Evolutionary conservation across 441 rosid species (phyloP), one percentile per base, ranked within the genome.

Genomic region (Erodium texanum): DNA sequence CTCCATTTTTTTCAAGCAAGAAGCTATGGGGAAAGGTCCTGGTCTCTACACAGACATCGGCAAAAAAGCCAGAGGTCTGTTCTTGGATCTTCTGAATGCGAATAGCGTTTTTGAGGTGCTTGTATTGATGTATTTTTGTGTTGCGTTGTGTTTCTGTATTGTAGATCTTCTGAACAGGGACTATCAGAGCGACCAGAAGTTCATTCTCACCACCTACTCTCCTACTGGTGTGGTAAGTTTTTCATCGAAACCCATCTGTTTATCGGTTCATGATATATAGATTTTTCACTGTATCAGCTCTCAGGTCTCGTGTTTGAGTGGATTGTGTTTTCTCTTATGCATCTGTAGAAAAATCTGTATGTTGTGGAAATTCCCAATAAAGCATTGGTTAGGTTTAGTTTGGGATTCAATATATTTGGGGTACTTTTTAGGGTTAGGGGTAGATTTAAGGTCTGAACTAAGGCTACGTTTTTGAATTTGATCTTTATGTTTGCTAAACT

Each of bases 101-200:
- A n/a, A n/a, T n/a, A n/a, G n/a, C n/a, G n/a, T n/a, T n/a, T n/a
- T n/a, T n/a, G n/a, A n/a, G 64, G 22, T 12, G 29, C 52, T 36
- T 45, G 36, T 10, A 29, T 62, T 74, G 62, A 54, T 16, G 52
- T 19, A 64, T 34, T 66, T 14, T 52, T n/a, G 43, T 48, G 48
- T 56, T 56, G 62, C 41, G 54, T 27, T 0, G 54, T 29, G 24
- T 41, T 41, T 15, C 14, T 70, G 24, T 66, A 48, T 34, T 66
- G 19, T 64, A 95, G 96, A 95, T 86, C 94, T 92, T 63, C 75
- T 95, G 43, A 85, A 86, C 89, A 95, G 78, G 86, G 97, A 90
- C 66, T 89, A 92, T 78, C 97, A 95, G 84, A 86, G 83, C 36
- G 96, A 90, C 82, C 92, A 92, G 59, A 92, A 92, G 84, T 81